Evolutionary conservation across 1,284 basidiomycete genomes (phyloP).

Genomic region (Hymenochaete sp.): DNA sequence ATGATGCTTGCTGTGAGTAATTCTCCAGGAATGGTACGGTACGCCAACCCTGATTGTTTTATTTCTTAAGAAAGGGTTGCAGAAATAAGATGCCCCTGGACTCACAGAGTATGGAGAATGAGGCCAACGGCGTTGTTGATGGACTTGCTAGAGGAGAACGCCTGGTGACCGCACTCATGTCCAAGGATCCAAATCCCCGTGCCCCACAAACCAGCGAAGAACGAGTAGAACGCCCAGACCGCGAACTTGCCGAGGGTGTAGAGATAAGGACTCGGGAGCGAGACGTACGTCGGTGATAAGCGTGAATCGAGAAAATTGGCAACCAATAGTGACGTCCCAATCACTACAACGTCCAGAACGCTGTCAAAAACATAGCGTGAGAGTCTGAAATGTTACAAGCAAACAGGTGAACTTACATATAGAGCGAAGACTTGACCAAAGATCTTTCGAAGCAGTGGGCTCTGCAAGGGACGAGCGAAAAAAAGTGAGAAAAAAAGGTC

Average conservation of each 20-base stretch:
- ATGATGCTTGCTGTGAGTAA: conserved; percentile 95
- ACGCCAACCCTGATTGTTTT: conserved; percentile 89
- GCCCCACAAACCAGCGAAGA: conserved; percentile 78
- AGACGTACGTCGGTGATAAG: conserved; percentile 46
- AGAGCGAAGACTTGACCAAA: conserved; percentile 73
- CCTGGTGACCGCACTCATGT: conserved; percentile 92
- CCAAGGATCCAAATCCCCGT: conserved; percentile 95
- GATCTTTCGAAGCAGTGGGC: conserved; percentile 91
- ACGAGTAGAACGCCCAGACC: conserved; percentile 77
- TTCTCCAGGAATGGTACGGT: conserved; percentile 97
- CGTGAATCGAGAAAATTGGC: conserved; percentile 64
- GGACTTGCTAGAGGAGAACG: conserved; percentile 89
- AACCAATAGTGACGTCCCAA: conserved; percentile 62
- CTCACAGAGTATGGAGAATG: conserved; percentile 85
- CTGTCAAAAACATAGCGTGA: conserved; percentile 31
- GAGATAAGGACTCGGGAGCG: conserved; percentile 54
- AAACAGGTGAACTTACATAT: conserved; percentile 49
- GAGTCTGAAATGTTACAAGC: conserved; percentile 7
- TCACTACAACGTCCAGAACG: conserved; percentile 66
- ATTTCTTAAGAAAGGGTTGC: not conserved
- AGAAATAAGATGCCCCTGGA: conserved; percentile 18
- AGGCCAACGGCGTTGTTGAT: conserved; percentile 94
- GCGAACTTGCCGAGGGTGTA: conserved; percentile 59
- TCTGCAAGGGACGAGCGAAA: conserved; percentile 37
- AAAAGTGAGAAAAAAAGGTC: conserved; percentile 3